Evolutionary conservation across 371 early-diverging fungal species (phyloP).

Genomic region (Mucor circinelloides): DNA sequence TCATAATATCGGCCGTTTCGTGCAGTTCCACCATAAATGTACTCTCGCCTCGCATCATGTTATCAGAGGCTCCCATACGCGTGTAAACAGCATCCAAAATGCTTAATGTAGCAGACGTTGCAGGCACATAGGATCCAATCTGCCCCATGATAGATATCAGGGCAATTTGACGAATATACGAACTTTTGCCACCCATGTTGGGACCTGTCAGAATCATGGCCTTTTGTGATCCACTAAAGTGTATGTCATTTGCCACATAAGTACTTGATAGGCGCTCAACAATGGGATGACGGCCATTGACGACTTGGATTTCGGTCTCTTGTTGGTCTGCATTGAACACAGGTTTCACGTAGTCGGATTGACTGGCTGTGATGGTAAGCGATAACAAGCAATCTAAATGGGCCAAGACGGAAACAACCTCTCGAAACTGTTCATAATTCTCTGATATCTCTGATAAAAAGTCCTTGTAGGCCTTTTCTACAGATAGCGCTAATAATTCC

Average conservation of each 20-base stretch:
- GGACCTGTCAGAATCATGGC: conserved; percentile 77
- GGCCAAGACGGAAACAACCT: conserved; percentile 64
- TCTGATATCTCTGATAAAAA: conserved; percentile 62
- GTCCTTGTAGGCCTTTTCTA: conserved; percentile 56
- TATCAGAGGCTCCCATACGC: conserved; percentile 72
- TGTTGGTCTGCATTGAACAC: conserved; percentile 43
- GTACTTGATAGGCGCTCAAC: conserved; percentile 41
- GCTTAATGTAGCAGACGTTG: conserved; percentile 53
- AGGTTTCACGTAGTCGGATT: conserved; percentile 76
- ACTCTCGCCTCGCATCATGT: conserved; percentile 72
- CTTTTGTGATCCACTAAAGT: conserved; percentile 40
- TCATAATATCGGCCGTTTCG: conserved; percentile 80
- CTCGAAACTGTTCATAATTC: conserved; percentile 66
- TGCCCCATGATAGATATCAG: conserved; percentile 83
- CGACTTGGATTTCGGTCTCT: conserved; percentile 41
- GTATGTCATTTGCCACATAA: conserved; percentile 76
- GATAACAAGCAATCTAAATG: conserved; percentile 79
- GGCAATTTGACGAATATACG: conserved; percentile 79
- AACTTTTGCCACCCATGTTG: conserved; percentile 90
- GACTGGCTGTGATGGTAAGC: conserved; percentile 63
- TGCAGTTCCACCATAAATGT: conserved; percentile 91
- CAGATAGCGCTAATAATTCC: conserved; percentile 58
- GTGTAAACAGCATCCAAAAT: conserved; percentile 75
- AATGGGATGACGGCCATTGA: conserved; percentile 67
- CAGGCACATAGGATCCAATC: conserved; percentile 79